Evolutionary conservation across 257 asterid species (phyloP).

Genomic region (Solanum raphanifolium): DNA sequence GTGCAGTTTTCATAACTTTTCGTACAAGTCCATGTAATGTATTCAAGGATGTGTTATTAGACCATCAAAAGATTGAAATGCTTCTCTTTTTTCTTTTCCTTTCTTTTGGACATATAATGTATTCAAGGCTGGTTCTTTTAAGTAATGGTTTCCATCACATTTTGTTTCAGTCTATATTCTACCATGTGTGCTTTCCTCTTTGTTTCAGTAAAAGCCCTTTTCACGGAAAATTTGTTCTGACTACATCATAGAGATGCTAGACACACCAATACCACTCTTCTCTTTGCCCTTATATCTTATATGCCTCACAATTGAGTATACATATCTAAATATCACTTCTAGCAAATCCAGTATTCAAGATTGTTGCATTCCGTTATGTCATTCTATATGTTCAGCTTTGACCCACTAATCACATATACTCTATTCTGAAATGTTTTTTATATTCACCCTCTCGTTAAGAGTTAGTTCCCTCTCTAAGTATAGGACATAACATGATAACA

Average conservation of each 20-base stretch:
- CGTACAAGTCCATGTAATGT: not conserved
- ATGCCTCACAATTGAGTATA: not conserved
- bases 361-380: not conserved
- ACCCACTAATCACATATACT: not conserved
- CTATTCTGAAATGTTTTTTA: not conserved
- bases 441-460: not conserved
- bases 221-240: not conserved
- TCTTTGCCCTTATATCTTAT: not conserved
- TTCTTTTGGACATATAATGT: not conserved
- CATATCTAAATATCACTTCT: not conserved
- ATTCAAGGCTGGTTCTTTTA: not conserved
- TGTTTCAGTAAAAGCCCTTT: not conserved
- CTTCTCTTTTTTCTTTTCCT: not conserved
- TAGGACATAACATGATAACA: not conserved
- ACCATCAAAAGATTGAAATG: not conserved
- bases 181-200: not conserved
- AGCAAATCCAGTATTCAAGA: not conserved
- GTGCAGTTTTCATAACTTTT: not conserved
- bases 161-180: not conserved
- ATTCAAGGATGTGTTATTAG: not conserved
- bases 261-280: not conserved
- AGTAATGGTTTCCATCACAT: not conserved
- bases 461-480: not conserved
- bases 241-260: not conserved
- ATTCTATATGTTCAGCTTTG: not conserved